These are phyloP conservation scores for Allantophomopsis cytisporea DNA, from an alignment of 2,329 filamentous ascomycete genomes.

Conservation along the genomic window DNA sequence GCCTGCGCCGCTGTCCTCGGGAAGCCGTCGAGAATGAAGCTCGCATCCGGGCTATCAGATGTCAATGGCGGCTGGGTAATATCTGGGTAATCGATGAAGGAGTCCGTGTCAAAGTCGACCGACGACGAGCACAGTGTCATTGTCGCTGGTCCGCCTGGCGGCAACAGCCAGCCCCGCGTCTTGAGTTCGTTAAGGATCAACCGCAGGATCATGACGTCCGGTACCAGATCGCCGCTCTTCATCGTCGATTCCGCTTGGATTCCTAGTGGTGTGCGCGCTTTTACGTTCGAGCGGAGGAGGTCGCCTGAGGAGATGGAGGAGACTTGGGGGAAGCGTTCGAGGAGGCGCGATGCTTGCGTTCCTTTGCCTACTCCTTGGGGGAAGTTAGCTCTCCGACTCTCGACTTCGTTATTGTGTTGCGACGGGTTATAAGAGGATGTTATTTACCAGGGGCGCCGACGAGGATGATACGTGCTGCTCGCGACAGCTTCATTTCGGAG, in stretches of 20 bases:
- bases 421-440: background rate
- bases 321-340: conserved; percentile 76
- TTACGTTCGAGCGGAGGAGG: conserved; percentile 82
- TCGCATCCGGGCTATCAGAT: conserved; percentile 62
- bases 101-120: conserved; percentile 12
- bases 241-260: conserved; percentile 85
- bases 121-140: conserved; percentile 13
- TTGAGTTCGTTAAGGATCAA: conserved; percentile 85
- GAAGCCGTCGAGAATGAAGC: conserved; percentile 93
- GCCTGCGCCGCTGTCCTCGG: conserved; percentile 80
- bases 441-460: conserved; percentile 61
- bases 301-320: conserved; percentile 91
- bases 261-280: conserved; percentile 72
- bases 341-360: conserved; percentile 82
- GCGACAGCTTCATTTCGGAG: conserved; percentile 47
- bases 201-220: conserved; percentile 81
- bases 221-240: conserved; percentile 78
- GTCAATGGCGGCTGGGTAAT: conserved; percentile 25
- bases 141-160: conserved; percentile 24
- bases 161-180: conserved; percentile 68
- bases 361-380: conserved; percentile 74
- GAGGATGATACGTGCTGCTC: conserved; percentile 84
- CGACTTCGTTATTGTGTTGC: no score
- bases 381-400: background rate
- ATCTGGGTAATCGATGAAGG: conserved; percentile 8